A percentile compares a stretch with the other conserved stretches of the same genome.
These are phyloP conservation scores for Solanum pinnatisectum DNA, from an alignment of 257 asterid species.

Conservation along the genomic window DNA sequence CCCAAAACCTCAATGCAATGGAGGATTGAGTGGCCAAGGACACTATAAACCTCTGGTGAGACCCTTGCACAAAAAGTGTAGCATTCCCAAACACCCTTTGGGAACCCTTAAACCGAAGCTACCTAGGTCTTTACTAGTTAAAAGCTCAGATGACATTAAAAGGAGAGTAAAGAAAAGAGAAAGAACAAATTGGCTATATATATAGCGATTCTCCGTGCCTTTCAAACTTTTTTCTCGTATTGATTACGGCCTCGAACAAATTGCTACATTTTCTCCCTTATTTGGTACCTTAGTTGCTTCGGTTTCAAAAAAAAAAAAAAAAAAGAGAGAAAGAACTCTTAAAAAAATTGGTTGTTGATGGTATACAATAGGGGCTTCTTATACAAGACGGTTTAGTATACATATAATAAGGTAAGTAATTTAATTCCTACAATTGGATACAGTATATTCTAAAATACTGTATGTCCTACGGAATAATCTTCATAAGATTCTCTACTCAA, in stretches of 20 bases:
- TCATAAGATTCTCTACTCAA: neutral
- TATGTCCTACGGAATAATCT: neutral
- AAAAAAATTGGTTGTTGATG: neutral
- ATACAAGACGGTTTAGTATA: neutral
- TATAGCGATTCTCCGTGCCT: too few species aligned
- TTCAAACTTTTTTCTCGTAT: too few species aligned
- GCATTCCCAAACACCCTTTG: neutral
- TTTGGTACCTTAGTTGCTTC: too few species aligned
- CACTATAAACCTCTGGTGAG: neutral
- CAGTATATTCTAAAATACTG: neutral
- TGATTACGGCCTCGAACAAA: too few species aligned
- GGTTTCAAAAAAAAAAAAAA: too few species aligned
- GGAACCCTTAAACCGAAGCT: neutral
- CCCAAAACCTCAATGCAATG: neutral
- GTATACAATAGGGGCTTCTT: neutral
- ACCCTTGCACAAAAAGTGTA: neutral
- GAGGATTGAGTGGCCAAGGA: neutral
- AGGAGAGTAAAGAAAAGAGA: neutral
- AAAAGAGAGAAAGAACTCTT: neutral
- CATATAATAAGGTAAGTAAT: neutral
- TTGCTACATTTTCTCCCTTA: too few species aligned
- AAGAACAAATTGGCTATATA: neutral
- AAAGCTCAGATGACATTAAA: neutral
- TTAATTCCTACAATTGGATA: neutral
- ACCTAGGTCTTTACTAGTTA: neutral